Base-by-base conservation (phyloP, 2,329 filamentous ascomycete genomes). In the Hypoxylon sp. region DNA sequence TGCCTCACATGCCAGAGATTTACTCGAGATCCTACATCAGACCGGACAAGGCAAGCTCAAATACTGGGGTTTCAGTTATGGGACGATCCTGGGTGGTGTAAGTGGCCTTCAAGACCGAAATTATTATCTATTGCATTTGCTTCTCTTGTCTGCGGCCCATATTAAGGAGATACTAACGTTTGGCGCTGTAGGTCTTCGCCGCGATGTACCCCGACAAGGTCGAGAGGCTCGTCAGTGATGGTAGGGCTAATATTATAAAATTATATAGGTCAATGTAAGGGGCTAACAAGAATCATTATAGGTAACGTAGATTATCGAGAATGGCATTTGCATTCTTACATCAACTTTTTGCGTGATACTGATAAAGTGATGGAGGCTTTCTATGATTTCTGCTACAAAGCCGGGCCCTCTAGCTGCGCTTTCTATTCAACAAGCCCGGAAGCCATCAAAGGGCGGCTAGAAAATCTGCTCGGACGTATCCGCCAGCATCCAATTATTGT, bases 41-140 rank as follows among this genome's bases (percentile, higher is more conserved):
- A 78, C 79, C 5, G 83, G 82, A 1, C 72, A 82, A 57, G 74
- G 79, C 3, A 82, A 80, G 75, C 77, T 86, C 6, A 80, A 78
- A 48, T 87, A 86, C 73, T 87, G 85, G 85, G 86, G 86, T 0
- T 83, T 87, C 63, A 87, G 84, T 68, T 88, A 88, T 67, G 86
- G 86, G 8, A 86, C 85, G 6, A 73, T 87, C 1, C 78, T 88
- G 0, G 86, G 86, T 2, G 83, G 82, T 11, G 68, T 68, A 56
- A 56, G 67, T 44, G 19, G 13, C 19, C 13, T 47, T 42, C 48
- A 1, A 17, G 17, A 19, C 7, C 39, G 17, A 21, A 10, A 44
- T 11, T 21, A 19, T 8, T 6, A 2, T n/a, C 39, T 44, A 21
- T n/a, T 37, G 32, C 11, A 1, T 21, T 44, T 21, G 7, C 39